Percentiles rank a stretch among this genome's conserved stretches.
These are phyloP conservation scores for Citrus inodora DNA, from an alignment of 345 rosid species.

Conservation along the genomic window DNA sequence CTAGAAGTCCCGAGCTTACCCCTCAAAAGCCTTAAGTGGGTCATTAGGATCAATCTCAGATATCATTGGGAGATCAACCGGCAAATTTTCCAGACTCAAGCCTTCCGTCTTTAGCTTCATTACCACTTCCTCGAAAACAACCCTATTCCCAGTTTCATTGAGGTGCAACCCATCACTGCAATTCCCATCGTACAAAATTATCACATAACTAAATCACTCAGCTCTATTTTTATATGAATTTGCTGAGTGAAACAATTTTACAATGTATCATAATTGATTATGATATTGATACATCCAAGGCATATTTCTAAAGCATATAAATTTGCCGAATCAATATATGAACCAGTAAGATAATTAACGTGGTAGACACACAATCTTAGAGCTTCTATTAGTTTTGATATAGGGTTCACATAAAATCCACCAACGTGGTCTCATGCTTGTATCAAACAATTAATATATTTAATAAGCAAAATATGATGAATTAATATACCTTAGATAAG, in stretches of 20 bases:
- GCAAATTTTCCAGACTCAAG: constrained; percentile 47
- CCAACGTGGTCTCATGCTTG: not conserved
- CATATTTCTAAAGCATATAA: not conserved
- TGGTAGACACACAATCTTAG: not conserved
- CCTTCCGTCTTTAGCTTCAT: constrained; percentile 49
- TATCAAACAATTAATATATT: not conserved
- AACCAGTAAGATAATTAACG: not conserved
- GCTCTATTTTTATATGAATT: not conserved
- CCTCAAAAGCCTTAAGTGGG: constrained; percentile 58
- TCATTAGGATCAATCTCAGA: constrained; percentile 51
- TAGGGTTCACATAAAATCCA: not conserved
- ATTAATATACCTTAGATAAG: constrained; percentile 53
- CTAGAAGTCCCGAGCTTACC: not conserved
- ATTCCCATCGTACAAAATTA: not conserved
- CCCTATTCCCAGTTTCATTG: constrained; percentile 47
- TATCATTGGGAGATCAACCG: constrained; percentile 59
- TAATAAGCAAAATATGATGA: not conserved
- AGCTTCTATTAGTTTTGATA: not conserved
- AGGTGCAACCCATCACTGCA: constrained; percentile 89
- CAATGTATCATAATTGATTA: not conserved
- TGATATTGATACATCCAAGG: no score
- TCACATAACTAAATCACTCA: not conserved
- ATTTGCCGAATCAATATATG: not conserved
- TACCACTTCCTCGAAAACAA: constrained; percentile 72
- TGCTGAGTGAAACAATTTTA: not conserved